These are phyloP conservation scores for Talaromyces funiculosus DNA, from an alignment of 2,329 filamentous ascomycete genomes.

Conservation along the genomic window DNA sequence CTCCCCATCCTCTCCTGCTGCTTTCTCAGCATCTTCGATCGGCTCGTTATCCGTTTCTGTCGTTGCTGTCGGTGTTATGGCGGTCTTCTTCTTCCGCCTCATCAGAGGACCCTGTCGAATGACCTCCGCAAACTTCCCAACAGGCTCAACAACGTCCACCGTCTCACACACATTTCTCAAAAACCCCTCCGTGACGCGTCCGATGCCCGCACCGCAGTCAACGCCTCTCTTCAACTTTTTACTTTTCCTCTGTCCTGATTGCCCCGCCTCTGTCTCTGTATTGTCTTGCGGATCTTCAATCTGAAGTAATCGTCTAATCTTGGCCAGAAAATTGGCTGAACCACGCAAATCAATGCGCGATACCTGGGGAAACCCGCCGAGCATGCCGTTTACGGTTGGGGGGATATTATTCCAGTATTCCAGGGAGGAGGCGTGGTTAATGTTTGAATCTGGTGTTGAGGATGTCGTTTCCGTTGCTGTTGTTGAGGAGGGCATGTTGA, in stretches of 20 bases:
- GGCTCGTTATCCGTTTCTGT: background rate
- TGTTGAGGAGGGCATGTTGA: background rate
- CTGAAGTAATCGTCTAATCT: constrained; percentile 46
- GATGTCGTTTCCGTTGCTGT: background rate
- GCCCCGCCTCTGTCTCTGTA: background rate
- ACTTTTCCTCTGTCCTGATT: background rate
- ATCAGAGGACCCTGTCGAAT: constrained; percentile 42
- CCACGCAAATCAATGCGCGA: constrained; percentile 67
- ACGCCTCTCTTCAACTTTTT: constrained; percentile 37
- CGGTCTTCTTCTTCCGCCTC: background rate
- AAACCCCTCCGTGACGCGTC: constrained; percentile 72
- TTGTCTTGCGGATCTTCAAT: background rate
- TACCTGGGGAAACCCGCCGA: constrained; percentile 66
- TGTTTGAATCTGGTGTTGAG: constrained; percentile 23
- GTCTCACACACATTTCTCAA: constrained; percentile 62
- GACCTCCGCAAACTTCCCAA: constrained; percentile 68
- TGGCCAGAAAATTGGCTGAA: constrained; percentile 63
- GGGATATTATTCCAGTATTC: constrained; percentile 36
- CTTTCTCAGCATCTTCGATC: no score
- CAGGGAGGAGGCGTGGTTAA: constrained; percentile 23
- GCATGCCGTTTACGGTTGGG: constrained; percentile 57
- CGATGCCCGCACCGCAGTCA: constrained; percentile 67
- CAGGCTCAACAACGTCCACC: constrained; percentile 81
- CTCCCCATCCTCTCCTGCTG: constrained; percentile 13
- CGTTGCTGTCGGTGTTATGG: background rate